Evolutionary conservation across 495 filamentous ascomycete genomes (phyloP).

Genomic region (Talaromyces adpressus): DNA sequence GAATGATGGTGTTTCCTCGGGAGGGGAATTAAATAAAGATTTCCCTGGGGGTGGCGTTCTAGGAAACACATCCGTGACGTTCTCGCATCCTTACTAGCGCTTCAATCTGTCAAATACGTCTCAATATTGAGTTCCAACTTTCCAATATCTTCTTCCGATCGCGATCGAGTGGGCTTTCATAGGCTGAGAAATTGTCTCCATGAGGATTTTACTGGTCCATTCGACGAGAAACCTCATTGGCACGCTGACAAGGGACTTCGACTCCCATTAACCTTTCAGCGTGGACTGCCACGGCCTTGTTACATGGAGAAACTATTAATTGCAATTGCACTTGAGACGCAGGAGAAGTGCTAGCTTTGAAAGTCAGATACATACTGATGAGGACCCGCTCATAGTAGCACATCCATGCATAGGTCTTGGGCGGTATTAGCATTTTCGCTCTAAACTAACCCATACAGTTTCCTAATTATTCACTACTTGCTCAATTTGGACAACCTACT

Average conservation of each 20-base stretch:
- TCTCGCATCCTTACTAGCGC: neutral
- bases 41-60: neutral
- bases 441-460: neutral
- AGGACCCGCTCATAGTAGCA: constrained; percentile 2
- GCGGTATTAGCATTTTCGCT: neutral
- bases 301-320: constrained; percentile 5
- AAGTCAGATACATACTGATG: neutral
- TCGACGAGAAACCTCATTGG: neutral
- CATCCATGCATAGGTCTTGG: neutral
- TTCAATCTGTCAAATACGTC: neutral
- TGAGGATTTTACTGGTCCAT: neutral
- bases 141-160: constrained; percentile 1
- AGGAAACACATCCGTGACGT: neutral
- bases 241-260: neutral
- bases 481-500: neutral
- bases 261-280: neutral
- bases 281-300: neutral
- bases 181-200: neutral
- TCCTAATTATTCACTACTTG: constrained; percentile 8
- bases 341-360: constrained; percentile 1
- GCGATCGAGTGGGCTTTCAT: neutral
- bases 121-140: constrained; percentile 2
- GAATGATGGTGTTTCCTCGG: neutral
- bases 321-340: neutral
- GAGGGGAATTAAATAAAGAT: neutral